phyloP scores from a whole-genome alignment of 2,329 filamentous ascomycete genomes.

The Aspergillus brunneoviolaceus region DNA sequence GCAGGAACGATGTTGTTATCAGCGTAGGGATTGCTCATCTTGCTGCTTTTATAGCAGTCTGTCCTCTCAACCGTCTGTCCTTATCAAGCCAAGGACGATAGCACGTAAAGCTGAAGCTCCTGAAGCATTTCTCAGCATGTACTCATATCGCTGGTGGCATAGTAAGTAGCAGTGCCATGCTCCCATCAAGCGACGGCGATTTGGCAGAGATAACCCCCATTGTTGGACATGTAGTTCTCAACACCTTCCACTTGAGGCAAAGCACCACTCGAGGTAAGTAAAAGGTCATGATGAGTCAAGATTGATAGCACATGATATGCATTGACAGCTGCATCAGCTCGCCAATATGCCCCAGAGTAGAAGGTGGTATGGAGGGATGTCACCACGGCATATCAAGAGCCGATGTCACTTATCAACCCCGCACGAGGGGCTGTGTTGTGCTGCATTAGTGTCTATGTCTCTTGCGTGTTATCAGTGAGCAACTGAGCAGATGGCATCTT shows the following conservation, averaged over 20 bases:
- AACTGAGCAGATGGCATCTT: not conserved
- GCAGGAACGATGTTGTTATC: not conserved
- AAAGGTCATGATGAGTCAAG: not conserved
- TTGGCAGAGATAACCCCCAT: not conserved
- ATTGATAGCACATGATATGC: not conserved
- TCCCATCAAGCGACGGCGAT: not conserved
- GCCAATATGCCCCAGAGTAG: constrained; percentile 1
- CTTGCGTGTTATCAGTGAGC: not conserved
- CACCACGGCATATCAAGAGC: not conserved
- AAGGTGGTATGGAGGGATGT: not conserved
- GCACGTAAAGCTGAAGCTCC: not conserved
- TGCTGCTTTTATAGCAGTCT: not conserved
- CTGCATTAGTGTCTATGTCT: not conserved
- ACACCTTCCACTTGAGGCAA: not conserved
- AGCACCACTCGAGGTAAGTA: not conserved
- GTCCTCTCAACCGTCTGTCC: not conserved
- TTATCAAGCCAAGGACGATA: not conserved
- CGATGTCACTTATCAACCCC: constrained; percentile 8
- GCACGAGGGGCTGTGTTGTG: not conserved
- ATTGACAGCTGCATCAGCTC: not conserved
- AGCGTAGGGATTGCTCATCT: not conserved
- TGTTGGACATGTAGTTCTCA: not conserved
- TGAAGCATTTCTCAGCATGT: not conserved
- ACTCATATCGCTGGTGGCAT: not conserved
- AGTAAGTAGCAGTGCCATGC: not conserved